phyloP scores from a whole-genome alignment of 495 filamentous ascomycete species.

The Tuber magnatum region DNA sequence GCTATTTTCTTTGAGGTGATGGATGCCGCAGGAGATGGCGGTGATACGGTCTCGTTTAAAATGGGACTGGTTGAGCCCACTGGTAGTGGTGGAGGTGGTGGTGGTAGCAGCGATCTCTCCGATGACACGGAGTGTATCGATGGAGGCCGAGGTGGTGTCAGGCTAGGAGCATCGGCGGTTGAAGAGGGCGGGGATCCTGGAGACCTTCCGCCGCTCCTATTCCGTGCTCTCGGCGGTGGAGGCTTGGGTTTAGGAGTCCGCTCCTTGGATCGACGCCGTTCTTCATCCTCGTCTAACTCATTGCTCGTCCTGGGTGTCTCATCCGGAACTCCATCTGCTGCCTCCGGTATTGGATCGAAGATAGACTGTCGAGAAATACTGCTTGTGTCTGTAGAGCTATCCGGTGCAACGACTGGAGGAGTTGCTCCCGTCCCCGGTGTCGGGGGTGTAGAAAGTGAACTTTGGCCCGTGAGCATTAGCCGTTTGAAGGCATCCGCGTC shows the following conservation, averaged over 20 bases:
- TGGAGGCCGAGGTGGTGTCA: slow-evolving; percentile 10
- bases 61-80: not conserved
- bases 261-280: not conserved
- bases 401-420: slow-evolving; percentile 12
- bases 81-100: slow-evolving; percentile 9
- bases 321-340: slow-evolving; percentile 4
- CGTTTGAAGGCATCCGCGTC: slow-evolving; percentile 39
- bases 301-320: slow-evolving; percentile 27
- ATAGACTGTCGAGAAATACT: slow-evolving; percentile 32
- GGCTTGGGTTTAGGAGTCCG: slow-evolving; percentile 6
- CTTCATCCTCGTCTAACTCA: slow-evolving; percentile 17
- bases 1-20: slow-evolving; percentile 17
- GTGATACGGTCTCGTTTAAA: slow-evolving; percentile 9
- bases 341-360: slow-evolving; percentile 33
- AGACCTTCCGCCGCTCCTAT: slow-evolving; percentile 4
- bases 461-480: slow-evolving; percentile 34
- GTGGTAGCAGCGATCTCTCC: slow-evolving; percentile 13
- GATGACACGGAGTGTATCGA: not conserved
- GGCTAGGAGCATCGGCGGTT: not conserved
- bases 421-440: not conserved
- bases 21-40: slow-evolving; percentile 23
- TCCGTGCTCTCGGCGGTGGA: slow-evolving; percentile 13
- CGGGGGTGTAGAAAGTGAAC: not conserved
- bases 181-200: slow-evolving; percentile 13
- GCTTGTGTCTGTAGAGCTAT: slow-evolving; percentile 15